A percentile compares a stretch with the other conserved stretches of the same genome.
These are phyloP conservation scores for Candida manassasensis DNA, from an alignment of 805 yeast species.

Conservation along the genomic window DNA sequence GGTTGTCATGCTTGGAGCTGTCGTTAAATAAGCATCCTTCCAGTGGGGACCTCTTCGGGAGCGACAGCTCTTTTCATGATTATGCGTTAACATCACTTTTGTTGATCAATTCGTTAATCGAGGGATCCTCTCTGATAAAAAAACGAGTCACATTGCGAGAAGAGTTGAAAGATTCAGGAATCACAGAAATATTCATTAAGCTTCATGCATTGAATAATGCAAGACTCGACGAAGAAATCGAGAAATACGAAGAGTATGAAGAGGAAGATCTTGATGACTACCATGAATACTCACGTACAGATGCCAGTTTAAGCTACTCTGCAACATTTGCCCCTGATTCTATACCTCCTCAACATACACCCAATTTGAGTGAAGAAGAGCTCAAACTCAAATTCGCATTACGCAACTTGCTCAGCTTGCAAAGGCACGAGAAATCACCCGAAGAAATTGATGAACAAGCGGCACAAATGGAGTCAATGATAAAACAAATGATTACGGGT, in stretches of 20 bases:
- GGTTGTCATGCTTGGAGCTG: slow-evolving; percentile 35
- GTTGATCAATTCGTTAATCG: slow-evolving; percentile 30
- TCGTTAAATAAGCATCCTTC: slow-evolving; percentile 27
- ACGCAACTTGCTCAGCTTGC: slow-evolving; percentile 17
- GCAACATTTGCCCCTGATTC: slow-evolving; percentile 6
- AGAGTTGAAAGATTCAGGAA: slow-evolving; percentile 33
- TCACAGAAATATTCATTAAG: slow-evolving; percentile 33
- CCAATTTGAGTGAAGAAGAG: no score
- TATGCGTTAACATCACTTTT: slow-evolving; percentile 34
- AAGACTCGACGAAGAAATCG: slow-evolving; percentile 32
- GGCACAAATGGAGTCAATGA: slow-evolving; percentile 25
- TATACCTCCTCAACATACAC: slow-evolving; percentile 2
- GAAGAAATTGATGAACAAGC: slow-evolving; percentile 23
- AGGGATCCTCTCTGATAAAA: slow-evolving; percentile 22
- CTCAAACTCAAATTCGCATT: slow-evolving; percentile 25
- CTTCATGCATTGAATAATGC: slow-evolving; percentile 25
- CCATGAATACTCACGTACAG: background rate
- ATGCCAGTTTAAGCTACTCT: background rate
- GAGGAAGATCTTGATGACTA: slow-evolving; percentile 29
- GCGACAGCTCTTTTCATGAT: slow-evolving; percentile 20
- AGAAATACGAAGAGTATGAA: slow-evolving; percentile 33
- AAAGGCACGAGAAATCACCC: slow-evolving; percentile 19
- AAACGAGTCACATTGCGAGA: slow-evolving; percentile 27
- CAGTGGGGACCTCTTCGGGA: slow-evolving; percentile 7
- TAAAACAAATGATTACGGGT: slow-evolving; percentile 27